Conservation (phyloP, 1,139 yeast species). For the Pneumocystis oryctolagi region DNA sequence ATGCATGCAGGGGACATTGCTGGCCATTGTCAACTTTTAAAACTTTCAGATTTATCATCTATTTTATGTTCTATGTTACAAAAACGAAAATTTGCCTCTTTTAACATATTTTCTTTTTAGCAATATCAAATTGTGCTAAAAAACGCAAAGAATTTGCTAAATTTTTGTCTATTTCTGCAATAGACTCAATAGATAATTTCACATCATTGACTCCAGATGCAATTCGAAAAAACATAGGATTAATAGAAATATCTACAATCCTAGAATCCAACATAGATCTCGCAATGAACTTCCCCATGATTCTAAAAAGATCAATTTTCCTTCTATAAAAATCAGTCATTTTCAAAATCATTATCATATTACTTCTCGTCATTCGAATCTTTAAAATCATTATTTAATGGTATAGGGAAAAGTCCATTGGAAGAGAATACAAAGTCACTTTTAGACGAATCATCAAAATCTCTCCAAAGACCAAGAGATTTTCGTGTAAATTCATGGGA, state of each 20-base stretch:
- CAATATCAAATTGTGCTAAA: conserved; percentile 32
- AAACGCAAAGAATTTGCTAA: conserved; percentile 48
- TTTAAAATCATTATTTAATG: conserved; percentile 30
- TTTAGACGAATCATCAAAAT: conserved; percentile 23
- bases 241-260: conserved; percentile 69
- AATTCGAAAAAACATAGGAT: conserved; percentile 43
- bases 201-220: conserved; percentile 14
- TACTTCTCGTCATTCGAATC: conserved; percentile 26
- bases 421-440: conserved; percentile 32
- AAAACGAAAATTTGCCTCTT: neutral
- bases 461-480: conserved; percentile 57
- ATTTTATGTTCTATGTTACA: neutral
- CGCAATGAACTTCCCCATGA: conserved; percentile 73
- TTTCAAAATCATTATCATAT: neutral
- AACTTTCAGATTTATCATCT: neutral
- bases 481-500: conserved; percentile 56
- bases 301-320: conserved; percentile 41
- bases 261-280: conserved; percentile 78
- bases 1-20: neutral
- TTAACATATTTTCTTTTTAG: conserved; percentile 19
- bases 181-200: conserved; percentile 29
- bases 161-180: conserved; percentile 43
- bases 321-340: conserved; percentile 20
- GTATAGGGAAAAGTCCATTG: conserved; percentile 61
- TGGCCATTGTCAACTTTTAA: neutral